Percentiles rank a stretch among this genome's conserved stretches.
Conservation (phyloP, 2,329 filamentous ascomycete species). For the Fusarium sp. region DNA sequence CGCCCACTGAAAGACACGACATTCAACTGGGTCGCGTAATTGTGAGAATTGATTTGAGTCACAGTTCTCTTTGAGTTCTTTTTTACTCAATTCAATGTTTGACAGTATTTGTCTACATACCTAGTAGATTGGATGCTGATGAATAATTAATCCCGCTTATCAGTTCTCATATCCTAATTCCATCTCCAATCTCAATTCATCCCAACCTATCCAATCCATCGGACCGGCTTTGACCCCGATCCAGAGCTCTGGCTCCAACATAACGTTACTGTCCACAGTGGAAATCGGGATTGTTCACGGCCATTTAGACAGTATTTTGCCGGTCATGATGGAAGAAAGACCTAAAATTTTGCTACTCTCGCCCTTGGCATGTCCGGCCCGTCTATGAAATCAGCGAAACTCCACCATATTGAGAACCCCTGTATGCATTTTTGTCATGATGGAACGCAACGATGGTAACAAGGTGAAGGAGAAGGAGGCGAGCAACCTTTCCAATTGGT, state of each 20-base stretch:
- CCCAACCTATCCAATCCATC: constrained; percentile 16
- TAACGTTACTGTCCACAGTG: constrained; percentile 7
- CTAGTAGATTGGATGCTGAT: too few species aligned
- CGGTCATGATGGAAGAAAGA: not conserved
- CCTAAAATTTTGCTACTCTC: constrained; percentile 4
- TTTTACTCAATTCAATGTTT: not conserved
- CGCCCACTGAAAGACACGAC: constrained; percentile 30
- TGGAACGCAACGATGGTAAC: constrained; percentile 8
- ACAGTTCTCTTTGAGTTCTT: not conserved
- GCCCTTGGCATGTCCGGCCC: constrained; percentile 21
- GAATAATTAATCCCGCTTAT: constrained; percentile 1
- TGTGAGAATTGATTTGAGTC: constrained; percentile 9
- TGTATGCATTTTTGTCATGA: constrained; percentile 27
- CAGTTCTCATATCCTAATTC: constrained; percentile 27
- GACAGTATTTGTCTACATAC: too few species aligned
- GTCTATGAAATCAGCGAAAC: constrained; percentile 26
- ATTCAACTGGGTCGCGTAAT: not conserved
- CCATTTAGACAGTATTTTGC: not conserved
- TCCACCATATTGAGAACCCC: constrained; percentile 28
- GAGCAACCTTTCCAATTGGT: constrained; percentile 11
- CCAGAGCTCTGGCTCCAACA: constrained; percentile 28
- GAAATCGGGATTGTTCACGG: constrained; percentile 17
- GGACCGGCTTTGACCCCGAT: constrained; percentile 34
- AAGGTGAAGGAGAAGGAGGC: constrained; percentile 20
- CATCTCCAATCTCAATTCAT: constrained; percentile 9